phyloP scores from a whole-genome alignment of 768 basidiomycete species.

The Leccinellum luteum region DNA sequence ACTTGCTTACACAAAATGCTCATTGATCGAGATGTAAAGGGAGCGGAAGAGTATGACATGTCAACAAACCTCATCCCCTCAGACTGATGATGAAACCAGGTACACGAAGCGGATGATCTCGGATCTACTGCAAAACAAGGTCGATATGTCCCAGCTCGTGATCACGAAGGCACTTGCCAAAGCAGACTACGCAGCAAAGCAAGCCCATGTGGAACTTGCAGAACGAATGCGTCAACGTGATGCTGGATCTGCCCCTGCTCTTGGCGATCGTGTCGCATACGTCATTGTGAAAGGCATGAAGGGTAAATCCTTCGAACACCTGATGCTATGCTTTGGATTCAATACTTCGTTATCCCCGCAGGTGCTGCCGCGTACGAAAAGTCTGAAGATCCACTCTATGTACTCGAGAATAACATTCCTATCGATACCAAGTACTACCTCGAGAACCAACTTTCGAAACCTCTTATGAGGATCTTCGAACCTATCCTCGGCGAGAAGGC shows the following conservation, averaged over 20 bases:
- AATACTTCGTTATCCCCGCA: conserved; percentile 25
- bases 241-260: conserved; percentile 94
- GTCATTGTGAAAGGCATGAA: conserved; percentile 97
- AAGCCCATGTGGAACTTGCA: conserved; percentile 94
- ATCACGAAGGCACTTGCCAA: conserved; percentile 98
- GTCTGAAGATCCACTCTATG: conserved; percentile 96
- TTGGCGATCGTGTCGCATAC: conserved; percentile 98
- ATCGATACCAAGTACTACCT: conserved; percentile 98
- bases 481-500: conserved; percentile 95
- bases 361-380: conserved; percentile 98
- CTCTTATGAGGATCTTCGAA: conserved; percentile 96
- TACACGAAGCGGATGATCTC: conserved; percentile 93
- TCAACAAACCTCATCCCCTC: conserved; percentile 5
- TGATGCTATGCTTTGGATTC: neutral
- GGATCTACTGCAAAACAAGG: conserved; percentile 91
- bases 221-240: conserved; percentile 96
- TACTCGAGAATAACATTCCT: conserved; percentile 95
- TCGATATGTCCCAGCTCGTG: conserved; percentile 99
- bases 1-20: conserved; percentile 98
- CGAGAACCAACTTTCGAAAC: conserved; percentile 96
- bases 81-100: conserved; percentile 40
- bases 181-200: conserved; percentile 89
- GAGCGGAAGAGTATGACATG: conserved; percentile 77
- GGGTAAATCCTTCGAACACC: conserved; percentile 43
- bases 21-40: conserved; percentile 91